A percentile compares a stretch with the other conserved stretches of the same genome.
phyloP scores from a whole-genome alignment of 331 rosid genomes.

The Cydonia oblonga region DNA sequence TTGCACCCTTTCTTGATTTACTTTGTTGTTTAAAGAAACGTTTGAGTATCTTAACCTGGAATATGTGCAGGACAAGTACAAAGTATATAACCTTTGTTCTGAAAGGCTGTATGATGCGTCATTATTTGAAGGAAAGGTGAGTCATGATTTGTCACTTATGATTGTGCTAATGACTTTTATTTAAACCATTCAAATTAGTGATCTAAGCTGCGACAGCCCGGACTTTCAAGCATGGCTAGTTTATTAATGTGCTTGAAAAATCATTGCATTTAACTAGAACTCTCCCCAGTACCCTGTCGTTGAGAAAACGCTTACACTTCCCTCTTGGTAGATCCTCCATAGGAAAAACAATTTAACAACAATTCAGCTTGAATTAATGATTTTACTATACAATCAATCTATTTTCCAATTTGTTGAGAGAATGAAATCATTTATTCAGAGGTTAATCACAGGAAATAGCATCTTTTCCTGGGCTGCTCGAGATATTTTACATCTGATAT shows the following conservation, averaged over 20 bases:
- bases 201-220: background rate
- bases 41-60: background rate
- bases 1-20: background rate
- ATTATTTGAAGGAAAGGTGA: slow-evolving; percentile 92
- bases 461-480: background rate
- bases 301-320: background rate
- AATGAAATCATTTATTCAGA: background rate
- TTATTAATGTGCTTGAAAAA: background rate
- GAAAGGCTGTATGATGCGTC: slow-evolving; percentile 98
- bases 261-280: background rate
- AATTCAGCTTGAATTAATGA: background rate
- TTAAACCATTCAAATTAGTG: background rate
- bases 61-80: slow-evolving; percentile 73
- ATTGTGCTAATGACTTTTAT: background rate
- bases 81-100: slow-evolving; percentile 91
- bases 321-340: background rate
- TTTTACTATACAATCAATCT: background rate
- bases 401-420: background rate
- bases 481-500: background rate
- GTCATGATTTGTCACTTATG: slow-evolving; percentile 16
- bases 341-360: background rate
- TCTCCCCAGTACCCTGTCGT: background rate
- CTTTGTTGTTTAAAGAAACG: background rate
- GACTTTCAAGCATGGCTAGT: background rate
- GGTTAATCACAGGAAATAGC: background rate